Percentiles rank a stretch among this genome's conserved stretches.
Conservation (phyloP, 2,329 filamentous ascomycete genomes). For the Endocalyx cinctus region DNA sequence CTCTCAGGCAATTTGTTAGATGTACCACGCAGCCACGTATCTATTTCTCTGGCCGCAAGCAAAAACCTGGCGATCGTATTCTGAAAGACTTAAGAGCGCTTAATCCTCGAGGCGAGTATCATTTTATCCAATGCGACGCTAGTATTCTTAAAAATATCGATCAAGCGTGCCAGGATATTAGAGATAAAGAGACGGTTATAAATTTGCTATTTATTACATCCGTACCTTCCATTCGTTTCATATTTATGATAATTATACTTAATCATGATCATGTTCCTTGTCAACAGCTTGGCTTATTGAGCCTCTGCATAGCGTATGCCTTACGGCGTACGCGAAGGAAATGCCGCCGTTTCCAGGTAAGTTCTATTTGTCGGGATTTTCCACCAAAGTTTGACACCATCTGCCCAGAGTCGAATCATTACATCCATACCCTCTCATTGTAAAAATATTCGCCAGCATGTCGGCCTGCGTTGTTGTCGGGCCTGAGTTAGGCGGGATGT, state of each 20-base stretch:
- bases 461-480: slow-evolving; percentile 6
- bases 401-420: slow-evolving; percentile 2
- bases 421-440: slow-evolving; percentile 4
- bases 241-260: no score
- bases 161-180: slow-evolving; percentile 40
- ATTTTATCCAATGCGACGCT: slow-evolving; percentile 46
- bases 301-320: slow-evolving; percentile 4
- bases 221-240: no score
- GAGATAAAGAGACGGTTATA: slow-evolving; percentile 35
- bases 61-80: slow-evolving; percentile 32
- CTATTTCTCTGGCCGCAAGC: slow-evolving; percentile 48
- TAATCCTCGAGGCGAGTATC: slow-evolving; percentile 39
- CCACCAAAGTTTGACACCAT: not conserved
- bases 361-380: no score
- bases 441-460: slow-evolving; percentile 9
- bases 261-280: no score
- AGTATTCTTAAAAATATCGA: slow-evolving; percentile 48
- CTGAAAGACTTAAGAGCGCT: slow-evolving; percentile 34
- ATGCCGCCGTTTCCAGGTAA: no score
- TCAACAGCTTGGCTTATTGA: slow-evolving; percentile 5
- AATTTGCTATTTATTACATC: slow-evolving; percentile 44
- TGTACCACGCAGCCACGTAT: slow-evolving; percentile 36
- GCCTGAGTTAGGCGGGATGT: slow-evolving; percentile 6
- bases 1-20: slow-evolving; percentile 41
- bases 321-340: slow-evolving; percentile 5